These are phyloP conservation scores for Exobasidium rhododendri DNA, from an alignment of 1,284 basidiomycete genomes.

Conservation along the genomic window DNA sequence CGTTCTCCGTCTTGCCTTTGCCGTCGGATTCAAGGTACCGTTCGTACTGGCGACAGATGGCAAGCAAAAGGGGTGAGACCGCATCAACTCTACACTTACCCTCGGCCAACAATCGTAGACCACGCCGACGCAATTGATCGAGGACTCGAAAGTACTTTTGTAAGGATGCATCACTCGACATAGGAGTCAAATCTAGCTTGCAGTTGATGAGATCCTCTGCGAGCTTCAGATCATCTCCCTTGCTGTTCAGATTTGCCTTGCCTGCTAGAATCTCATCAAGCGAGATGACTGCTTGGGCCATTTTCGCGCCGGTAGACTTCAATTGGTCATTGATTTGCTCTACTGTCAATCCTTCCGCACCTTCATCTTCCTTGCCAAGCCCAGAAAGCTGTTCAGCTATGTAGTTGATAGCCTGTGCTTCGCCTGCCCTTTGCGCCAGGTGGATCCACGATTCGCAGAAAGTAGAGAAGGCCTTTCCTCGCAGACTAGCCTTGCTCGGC, in stretches of 20 bases:
- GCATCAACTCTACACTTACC: background rate
- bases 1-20: background rate
- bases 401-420: background rate
- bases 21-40: background rate
- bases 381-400: background rate
- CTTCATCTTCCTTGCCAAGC: background rate
- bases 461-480: slow-evolving; percentile 21
- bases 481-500: slow-evolving; percentile 10
- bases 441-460: slow-evolving; percentile 36
- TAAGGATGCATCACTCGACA: slow-evolving; percentile 14
- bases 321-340: background rate
- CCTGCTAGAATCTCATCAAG: background rate
- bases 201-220: background rate
- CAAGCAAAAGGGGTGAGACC: background rate
- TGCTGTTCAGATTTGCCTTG: background rate
- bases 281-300: background rate
- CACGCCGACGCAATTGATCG: slow-evolving; percentile 29
- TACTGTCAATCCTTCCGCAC: background rate
- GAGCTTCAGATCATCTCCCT: background rate
- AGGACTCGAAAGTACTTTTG: slow-evolving; percentile 30
- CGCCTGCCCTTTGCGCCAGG: slow-evolving; percentile 17
- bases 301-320: background rate
- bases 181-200: background rate
- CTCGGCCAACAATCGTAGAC: slow-evolving; percentile 19
- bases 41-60: background rate